Conservation (phyloP, 2,329 filamentous ascomycete genomes). For the Tolypocladium nubicola region DNA sequence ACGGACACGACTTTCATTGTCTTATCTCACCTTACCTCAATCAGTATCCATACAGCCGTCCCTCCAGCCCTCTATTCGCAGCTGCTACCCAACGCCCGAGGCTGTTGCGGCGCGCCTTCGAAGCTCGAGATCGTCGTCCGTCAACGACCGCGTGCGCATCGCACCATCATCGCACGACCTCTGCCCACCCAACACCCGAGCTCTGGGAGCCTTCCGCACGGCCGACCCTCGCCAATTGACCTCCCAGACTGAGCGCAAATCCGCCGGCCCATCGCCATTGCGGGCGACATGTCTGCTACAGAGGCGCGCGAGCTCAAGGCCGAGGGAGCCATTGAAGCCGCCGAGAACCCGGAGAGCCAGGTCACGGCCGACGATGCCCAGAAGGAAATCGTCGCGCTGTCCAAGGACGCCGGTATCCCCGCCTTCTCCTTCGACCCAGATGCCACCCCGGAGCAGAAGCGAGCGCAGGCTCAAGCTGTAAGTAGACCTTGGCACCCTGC, state of each 20-base stretch:
- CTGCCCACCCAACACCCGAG: neutral
- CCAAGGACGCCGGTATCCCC: slow-evolving; percentile 64
- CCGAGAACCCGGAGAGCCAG: slow-evolving; percentile 56
- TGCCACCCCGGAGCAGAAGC: slow-evolving; percentile 75
- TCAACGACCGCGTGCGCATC: neutral
- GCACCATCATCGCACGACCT: neutral
- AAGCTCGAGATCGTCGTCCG: neutral
- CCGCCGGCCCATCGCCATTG: slow-evolving; percentile 3
- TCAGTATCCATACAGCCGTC: neutral
- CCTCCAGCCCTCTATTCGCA: neutral
- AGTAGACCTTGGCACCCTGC: slow-evolving; percentile 16
- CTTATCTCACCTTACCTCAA: neutral
- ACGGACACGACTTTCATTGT: neutral
- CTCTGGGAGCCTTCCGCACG: slow-evolving; percentile 5
- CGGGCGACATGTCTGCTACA: slow-evolving; percentile 21
- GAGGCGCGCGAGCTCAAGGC: slow-evolving; percentile 59
- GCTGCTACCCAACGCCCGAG: neutral
- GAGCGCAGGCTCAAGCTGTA: slow-evolving; percentile 66
- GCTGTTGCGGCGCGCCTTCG: neutral
- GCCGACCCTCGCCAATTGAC: slow-evolving; percentile 5
- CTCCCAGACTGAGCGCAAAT: neutral
- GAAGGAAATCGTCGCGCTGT: slow-evolving; percentile 64
- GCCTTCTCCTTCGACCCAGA: slow-evolving; percentile 84
- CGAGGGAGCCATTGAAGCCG: slow-evolving; percentile 69
- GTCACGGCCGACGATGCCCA: slow-evolving; percentile 64